Conservation (phyloP, 129 eudicot species). For the Lactuca saligna region DNA sequence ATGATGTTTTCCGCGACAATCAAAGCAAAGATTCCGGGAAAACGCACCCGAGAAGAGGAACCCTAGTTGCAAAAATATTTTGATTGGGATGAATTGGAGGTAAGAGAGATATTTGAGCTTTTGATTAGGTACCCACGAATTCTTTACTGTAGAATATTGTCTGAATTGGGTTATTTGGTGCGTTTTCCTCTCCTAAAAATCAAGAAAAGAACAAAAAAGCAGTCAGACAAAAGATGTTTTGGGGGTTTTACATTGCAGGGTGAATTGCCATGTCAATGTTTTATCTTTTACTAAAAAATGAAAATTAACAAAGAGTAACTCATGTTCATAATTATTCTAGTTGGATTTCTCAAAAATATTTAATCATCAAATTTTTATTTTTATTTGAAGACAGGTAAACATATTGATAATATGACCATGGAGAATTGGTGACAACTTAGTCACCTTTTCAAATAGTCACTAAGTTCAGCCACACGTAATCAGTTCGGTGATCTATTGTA, state of each 20-base stretch:
- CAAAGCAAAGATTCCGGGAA: constrained; percentile 22
- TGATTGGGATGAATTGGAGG: constrained; percentile 22
- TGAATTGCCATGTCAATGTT: too few species aligned
- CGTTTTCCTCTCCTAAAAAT: constrained; percentile 1
- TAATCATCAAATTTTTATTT: too few species aligned
- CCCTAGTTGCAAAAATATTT: constrained; percentile 14
- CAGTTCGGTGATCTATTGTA: too few species aligned
- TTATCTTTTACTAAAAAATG: neutral
- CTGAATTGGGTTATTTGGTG: constrained; percentile 4
- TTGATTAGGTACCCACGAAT: constrained; percentile 11
- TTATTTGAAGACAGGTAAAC: too few species aligned
- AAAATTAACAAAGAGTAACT: neutral
- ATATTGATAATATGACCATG: too few species aligned
- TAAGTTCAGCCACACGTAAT: too few species aligned
- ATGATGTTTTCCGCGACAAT: constrained; percentile 24
- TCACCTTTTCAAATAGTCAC: too few species aligned
- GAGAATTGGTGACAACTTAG: too few species aligned
- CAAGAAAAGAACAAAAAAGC: constrained; percentile 8
- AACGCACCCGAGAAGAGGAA: constrained; percentile 28
- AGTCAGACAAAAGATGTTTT: constrained; percentile 3
- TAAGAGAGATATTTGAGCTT: constrained; percentile 9
- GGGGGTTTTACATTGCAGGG: neutral
- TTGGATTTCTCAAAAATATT: too few species aligned
- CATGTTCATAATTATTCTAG: too few species aligned
- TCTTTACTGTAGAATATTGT: constrained; percentile 13